phyloP scores from a whole-genome alignment of 768 basidiomycete genomes.

The Tylopilus intermedius region DNA sequence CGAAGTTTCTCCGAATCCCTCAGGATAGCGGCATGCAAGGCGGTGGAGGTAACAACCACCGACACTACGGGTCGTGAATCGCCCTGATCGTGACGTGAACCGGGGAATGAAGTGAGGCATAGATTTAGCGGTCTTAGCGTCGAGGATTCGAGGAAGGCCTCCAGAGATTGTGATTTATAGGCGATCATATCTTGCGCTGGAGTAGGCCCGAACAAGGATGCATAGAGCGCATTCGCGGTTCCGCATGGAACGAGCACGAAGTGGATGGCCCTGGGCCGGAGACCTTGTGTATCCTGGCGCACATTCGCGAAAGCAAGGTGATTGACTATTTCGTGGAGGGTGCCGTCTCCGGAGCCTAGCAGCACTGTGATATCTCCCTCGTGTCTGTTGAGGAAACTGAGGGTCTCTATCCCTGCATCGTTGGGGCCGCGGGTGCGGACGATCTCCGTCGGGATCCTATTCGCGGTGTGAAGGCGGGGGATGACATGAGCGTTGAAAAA shows the following conservation, averaged over 20 bases:
- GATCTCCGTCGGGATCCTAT: slow-evolving; percentile 31
- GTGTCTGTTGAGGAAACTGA: slow-evolving; percentile 35
- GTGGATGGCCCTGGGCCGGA: slow-evolving; percentile 21
- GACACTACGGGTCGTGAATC: slow-evolving; percentile 40
- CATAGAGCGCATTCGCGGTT: slow-evolving; percentile 91
- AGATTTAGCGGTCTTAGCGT: slow-evolving; percentile 44
- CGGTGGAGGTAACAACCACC: slow-evolving; percentile 82
- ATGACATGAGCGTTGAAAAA: slow-evolving; percentile 60
- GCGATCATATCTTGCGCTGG: slow-evolving; percentile 21
- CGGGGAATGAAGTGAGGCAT: slow-evolving; percentile 45
- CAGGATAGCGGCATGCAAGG: slow-evolving; percentile 81
- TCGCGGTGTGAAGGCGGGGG: slow-evolving; percentile 48
- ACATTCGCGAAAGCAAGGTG: slow-evolving; percentile 33
- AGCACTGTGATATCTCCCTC: slow-evolving; percentile 42
- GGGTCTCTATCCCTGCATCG: slow-evolving; percentile 50
- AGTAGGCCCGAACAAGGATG: slow-evolving; percentile 62
- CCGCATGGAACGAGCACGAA: slow-evolving; percentile 68
- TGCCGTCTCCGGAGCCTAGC: slow-evolving; percentile 86
- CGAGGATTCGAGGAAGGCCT: slow-evolving; percentile 42
- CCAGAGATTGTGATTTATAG: slow-evolving; percentile 54
- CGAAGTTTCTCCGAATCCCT: slow-evolving; percentile 77
- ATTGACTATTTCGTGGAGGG: slow-evolving; percentile 83
- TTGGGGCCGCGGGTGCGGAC: slow-evolving; percentile 47
- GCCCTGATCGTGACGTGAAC: slow-evolving; percentile 14
- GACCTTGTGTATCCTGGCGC: slow-evolving; percentile 10